Conservation (phyloP, 1,284 basidiomycete genomes). For the Sporisorium iseilematis-ciliati region DNA sequence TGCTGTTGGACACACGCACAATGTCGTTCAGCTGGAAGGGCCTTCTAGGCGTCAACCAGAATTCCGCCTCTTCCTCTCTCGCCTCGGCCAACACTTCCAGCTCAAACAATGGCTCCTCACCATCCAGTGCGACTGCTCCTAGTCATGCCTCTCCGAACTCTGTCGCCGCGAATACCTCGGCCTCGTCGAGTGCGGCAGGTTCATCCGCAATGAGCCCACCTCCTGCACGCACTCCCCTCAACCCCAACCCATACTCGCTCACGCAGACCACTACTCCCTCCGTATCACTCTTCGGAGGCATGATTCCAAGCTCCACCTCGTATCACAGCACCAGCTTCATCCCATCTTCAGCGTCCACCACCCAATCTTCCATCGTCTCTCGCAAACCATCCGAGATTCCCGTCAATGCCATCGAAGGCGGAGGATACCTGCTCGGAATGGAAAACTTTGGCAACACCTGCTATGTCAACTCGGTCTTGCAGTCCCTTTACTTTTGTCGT, state of each 20-base stretch:
- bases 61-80: constrained; percentile 24
- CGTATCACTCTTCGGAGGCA: constrained; percentile 33
- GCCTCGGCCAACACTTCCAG: constrained; percentile 13
- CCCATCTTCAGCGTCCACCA: constrained; percentile 38
- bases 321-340: constrained; percentile 48
- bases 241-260: constrained; percentile 29
- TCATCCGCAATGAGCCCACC: constrained; percentile 19
- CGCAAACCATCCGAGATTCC: constrained; percentile 41
- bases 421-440: constrained; percentile 59
- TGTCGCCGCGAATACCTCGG: constrained; percentile 4
- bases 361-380: constrained; percentile 28
- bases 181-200: constrained; percentile 21
- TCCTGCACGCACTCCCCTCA: constrained; percentile 26
- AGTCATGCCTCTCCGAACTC: constrained; percentile 9
- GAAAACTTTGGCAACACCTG: constrained; percentile 68
- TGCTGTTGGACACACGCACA: neutral
- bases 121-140: constrained; percentile 11
- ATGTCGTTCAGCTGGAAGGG: constrained; percentile 68
- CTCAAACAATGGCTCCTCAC: constrained; percentile 17
- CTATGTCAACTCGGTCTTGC: constrained; percentile 97
- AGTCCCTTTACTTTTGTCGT: constrained; percentile 90
- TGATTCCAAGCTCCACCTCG: constrained; percentile 27
- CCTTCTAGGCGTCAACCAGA: constrained; percentile 55
- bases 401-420: constrained; percentile 37
- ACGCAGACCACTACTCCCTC: constrained; percentile 11